phyloP scores from a whole-genome alignment of 805 yeast species.

The Wickerhamomyces bisporus region DNA sequence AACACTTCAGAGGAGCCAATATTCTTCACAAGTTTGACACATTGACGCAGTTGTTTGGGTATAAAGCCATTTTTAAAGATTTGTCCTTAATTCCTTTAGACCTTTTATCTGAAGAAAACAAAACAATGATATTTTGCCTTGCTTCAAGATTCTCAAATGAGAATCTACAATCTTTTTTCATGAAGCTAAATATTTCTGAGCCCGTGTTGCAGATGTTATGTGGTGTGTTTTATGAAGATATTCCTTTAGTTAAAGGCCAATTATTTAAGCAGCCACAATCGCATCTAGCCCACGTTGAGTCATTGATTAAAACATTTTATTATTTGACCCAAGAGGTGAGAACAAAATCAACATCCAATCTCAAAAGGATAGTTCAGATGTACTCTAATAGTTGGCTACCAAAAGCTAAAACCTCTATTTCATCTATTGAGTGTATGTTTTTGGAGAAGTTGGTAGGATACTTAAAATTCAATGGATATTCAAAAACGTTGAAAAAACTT shows the following conservation, averaged over 20 bases:
- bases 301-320: constrained; percentile 29
- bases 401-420: constrained; percentile 9
- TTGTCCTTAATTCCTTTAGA: constrained; percentile 4
- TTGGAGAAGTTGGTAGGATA: constrained; percentile 14
- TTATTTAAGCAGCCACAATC: not conserved
- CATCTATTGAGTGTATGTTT: constrained; percentile 15
- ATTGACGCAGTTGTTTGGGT: constrained; percentile 9
- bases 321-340: constrained; percentile 30
- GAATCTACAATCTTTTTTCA: constrained; percentile 8
- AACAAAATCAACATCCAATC: constrained; percentile 25
- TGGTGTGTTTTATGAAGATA: constrained; percentile 10
- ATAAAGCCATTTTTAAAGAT: constrained; percentile 4
- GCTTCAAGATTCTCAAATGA: constrained; percentile 10
- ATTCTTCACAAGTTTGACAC: constrained; percentile 15
- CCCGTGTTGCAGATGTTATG: constrained; percentile 21
- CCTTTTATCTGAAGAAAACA: constrained; percentile 14
- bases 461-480: constrained; percentile 17
- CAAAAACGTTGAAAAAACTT: constrained; percentile 9
- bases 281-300: constrained; percentile 18
- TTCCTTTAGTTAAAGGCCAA: constrained; percentile 14
- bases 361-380: constrained; percentile 26
- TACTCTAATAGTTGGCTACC: constrained; percentile 29
- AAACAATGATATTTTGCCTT: constrained; percentile 14
- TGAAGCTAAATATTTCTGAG: constrained; percentile 9
- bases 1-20: constrained; percentile 3